These are phyloP conservation scores for Annulohypoxylon stygium DNA, from an alignment of 495 filamentous ascomycete species.

Conservation along the genomic window DNA sequence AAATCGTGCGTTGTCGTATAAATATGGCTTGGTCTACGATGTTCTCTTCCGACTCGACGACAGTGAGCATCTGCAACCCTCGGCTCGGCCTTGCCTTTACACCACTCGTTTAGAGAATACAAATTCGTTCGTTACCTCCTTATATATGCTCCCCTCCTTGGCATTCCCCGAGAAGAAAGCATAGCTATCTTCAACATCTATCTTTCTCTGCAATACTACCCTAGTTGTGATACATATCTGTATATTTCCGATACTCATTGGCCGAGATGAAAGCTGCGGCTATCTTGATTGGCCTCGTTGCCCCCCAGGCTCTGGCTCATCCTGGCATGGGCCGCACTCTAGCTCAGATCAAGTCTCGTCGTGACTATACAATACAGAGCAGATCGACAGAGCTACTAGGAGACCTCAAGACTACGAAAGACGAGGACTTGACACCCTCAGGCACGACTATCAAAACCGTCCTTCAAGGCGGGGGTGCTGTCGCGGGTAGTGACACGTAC, in stretches of 20 bases:
- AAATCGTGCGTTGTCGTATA: constrained; percentile 14
- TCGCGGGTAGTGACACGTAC: constrained; percentile 41
- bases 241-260: neutral
- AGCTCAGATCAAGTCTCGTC: constrained; percentile 41
- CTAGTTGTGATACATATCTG: constrained; percentile 16
- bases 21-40: neutral
- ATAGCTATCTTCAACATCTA: neutral
- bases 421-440: constrained; percentile 35
- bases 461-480: constrained; percentile 44
- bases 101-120: constrained; percentile 13
- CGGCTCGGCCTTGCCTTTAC: constrained; percentile 1
- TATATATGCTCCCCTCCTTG: constrained; percentile 7
- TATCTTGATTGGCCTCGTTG: constrained; percentile 22
- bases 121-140: constrained; percentile 13
- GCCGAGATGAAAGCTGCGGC: constrained; percentile 32
- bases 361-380: constrained; percentile 30
- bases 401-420: constrained; percentile 47
- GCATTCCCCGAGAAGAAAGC: neutral
- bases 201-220: neutral
- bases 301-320: constrained; percentile 37
- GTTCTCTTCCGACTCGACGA: constrained; percentile 1
- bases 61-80: constrained; percentile 15
- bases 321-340: constrained; percentile 49
- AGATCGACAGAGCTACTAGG: constrained; percentile 53
- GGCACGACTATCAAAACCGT: constrained; percentile 48